Conservation (phyloP, 2,329 filamentous ascomycete species). For the Neofusicoccum umdonicola region DNA sequence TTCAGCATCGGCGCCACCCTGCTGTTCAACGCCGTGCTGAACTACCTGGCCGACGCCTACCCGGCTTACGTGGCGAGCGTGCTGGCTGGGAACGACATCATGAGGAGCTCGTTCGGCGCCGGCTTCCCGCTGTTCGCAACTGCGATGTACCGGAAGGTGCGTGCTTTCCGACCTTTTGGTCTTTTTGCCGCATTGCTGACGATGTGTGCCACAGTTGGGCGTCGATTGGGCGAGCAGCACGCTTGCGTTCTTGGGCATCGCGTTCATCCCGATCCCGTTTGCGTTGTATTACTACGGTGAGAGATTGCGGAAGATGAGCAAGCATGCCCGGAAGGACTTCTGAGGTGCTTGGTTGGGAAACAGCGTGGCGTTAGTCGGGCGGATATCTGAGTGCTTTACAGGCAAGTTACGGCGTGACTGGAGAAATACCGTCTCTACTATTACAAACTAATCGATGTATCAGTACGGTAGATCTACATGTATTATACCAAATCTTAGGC, state of each 20-base stretch:
- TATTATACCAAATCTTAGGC: too few relatives aligned
- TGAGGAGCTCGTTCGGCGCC: constrained; percentile 41
- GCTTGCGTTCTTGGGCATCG: constrained; percentile 42
- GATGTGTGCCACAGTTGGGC: constrained; percentile 31
- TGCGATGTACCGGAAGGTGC: constrained; percentile 36
- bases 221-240: constrained; percentile 43
- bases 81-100: constrained; percentile 46
- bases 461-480: too few relatives aligned
- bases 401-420: too few relatives aligned
- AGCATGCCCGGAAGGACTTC: constrained; percentile 42
- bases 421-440: too few relatives aligned
- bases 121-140: constrained; percentile 42
- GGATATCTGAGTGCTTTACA: too few relatives aligned
- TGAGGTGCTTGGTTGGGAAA: constrained; percentile 16
- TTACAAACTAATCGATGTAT: too few relatives aligned
- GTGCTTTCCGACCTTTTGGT: neutral
- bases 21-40: constrained; percentile 50
- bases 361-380: too few relatives aligned
- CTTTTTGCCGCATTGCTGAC: neutral
- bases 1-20: constrained; percentile 39
- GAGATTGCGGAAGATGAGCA: constrained; percentile 41
- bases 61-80: constrained; percentile 43
- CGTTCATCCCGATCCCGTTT: constrained; percentile 48
- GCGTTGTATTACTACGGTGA: constrained; percentile 42
- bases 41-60: constrained; percentile 44